Evolutionary conservation across 202 grass and related monocot species (phyloP).

Genomic region (Setaria italica): DNA sequence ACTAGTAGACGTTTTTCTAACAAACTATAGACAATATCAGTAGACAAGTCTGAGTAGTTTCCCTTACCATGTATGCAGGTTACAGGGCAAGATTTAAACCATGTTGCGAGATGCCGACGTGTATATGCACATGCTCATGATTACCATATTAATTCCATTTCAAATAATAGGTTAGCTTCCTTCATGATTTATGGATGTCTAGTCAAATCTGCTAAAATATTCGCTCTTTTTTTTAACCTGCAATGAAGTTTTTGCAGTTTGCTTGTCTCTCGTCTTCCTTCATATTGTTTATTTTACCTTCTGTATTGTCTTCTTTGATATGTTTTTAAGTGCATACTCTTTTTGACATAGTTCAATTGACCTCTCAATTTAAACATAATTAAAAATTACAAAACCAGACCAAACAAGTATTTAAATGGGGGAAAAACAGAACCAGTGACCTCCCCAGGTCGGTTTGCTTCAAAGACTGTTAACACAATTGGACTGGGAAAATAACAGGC

Average conservation of each 20-base stretch:
- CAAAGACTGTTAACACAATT: background rate
- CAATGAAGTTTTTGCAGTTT: constrained; percentile 14
- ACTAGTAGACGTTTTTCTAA: constrained; percentile 12
- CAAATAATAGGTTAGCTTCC: constrained; percentile 75
- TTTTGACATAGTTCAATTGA: constrained; percentile 7
- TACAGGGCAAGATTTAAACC: constrained; percentile 62
- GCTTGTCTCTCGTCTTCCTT: constrained; percentile 7
- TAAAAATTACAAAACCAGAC: background rate
- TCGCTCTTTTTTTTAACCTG: background rate
- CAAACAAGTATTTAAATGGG: background rate
- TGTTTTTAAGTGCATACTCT: constrained; percentile 16
- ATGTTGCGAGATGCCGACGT: constrained; percentile 76
- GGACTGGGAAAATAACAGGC: background rate
- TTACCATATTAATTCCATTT: constrained; percentile 91
- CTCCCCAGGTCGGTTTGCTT: background rate
- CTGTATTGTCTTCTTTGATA: constrained; percentile 45
- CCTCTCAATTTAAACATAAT: constrained; percentile 6
- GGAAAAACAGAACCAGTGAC: background rate
- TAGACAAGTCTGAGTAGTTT: constrained; percentile 44
- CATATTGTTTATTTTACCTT: constrained; percentile 32
- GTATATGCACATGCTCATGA: constrained; percentile 85
- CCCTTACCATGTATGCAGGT: constrained; percentile 57
- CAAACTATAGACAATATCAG: constrained; percentile 27
- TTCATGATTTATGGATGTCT: constrained; percentile 39
- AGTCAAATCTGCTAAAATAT: constrained; percentile 34